Conservation (phyloP, 192 early-diverging fungal species). For the Coemansia sp. region DNA sequence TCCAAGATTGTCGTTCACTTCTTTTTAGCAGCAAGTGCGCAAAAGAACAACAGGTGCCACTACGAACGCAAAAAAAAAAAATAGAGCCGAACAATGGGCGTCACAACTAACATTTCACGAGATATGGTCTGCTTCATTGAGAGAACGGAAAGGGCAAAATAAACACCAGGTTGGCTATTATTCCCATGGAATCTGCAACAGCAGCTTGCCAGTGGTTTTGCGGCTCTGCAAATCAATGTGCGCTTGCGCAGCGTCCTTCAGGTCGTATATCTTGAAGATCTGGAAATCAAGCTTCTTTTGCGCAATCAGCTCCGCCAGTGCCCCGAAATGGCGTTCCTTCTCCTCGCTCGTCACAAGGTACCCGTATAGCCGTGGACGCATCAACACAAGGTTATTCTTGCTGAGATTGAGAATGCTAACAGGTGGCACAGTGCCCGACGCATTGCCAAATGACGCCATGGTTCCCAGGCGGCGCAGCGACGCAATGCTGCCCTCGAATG, state of each 20-base stretch:
- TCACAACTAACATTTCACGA: not conserved
- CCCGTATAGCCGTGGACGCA: constrained; percentile 74
- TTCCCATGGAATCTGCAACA: constrained; percentile 45
- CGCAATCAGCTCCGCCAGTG: constrained; percentile 64
- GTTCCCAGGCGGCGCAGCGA: constrained; percentile 67
- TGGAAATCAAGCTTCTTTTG: constrained; percentile 65
- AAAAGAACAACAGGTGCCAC: too few relatives aligned
- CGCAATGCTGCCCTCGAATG: constrained; percentile 74
- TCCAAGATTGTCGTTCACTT: too few relatives aligned
- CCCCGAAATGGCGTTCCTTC: constrained; percentile 61
- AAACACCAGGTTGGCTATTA: not conserved
- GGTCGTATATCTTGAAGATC: constrained; percentile 74
- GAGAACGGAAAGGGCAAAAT: not conserved
- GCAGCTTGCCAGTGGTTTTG: constrained; percentile 73
- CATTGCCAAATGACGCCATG: constrained; percentile 88
- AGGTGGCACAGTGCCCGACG: constrained; percentile 76
- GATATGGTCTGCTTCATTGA: too few relatives aligned
- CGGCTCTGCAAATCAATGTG: constrained; percentile 77
- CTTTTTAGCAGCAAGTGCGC: too few relatives aligned
- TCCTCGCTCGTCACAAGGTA: constrained; percentile 72
- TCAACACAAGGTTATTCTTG: constrained; percentile 72
- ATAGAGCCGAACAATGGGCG: too few relatives aligned
- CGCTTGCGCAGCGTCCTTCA: constrained; percentile 74
- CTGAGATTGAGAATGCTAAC: constrained; percentile 63
- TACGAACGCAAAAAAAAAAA: too few relatives aligned